A percentile compares a stretch with the other conserved stretches of the same genome.
Conservation (phyloP, 2,329 filamentous ascomycete genomes). For the Shiraia sp. region DNA sequence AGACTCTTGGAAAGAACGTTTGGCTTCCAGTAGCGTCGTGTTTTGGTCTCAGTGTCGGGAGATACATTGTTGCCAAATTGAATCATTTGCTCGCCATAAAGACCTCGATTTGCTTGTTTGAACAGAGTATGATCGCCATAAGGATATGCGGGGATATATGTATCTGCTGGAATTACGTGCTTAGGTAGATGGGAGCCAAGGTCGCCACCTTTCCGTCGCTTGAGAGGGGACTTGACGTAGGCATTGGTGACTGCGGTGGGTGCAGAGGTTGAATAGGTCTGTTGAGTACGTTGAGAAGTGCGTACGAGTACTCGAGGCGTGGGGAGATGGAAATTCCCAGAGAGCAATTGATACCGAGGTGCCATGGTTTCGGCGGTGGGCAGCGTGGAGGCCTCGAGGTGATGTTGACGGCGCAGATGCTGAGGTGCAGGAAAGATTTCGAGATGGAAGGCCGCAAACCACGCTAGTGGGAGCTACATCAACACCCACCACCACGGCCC, state of each 20-base stretch:
- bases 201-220: constrained; percentile 37
- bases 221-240: constrained; percentile 29
- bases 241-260: constrained; percentile 12
- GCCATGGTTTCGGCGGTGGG: constrained; percentile 25
- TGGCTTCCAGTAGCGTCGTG: constrained; percentile 72
- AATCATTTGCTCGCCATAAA: constrained; percentile 72
- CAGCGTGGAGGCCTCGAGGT: constrained; percentile 6
- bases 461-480: constrained; percentile 7
- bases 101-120: constrained; percentile 78
- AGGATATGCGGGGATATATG: constrained; percentile 62
- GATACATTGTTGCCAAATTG: constrained; percentile 80
- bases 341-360: constrained; percentile 35
- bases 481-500: constrained; percentile 1
- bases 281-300: constrained; percentile 17
- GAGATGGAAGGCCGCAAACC: constrained; percentile 8
- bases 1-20: constrained; percentile 72
- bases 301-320: constrained; percentile 12
- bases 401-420: constrained; percentile 16
- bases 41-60: constrained; percentile 69
- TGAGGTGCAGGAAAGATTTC: constrained; percentile 35
- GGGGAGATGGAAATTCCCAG: constrained; percentile 25
- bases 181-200: constrained; percentile 42
- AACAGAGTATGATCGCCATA: constrained; percentile 71
- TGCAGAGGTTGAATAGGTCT: constrained; percentile 32
- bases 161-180: constrained; percentile 34